Base-by-base conservation (phyloP, 2,329 filamentous ascomycete species). In the Berkeleyomyces rouxiae region DNA sequence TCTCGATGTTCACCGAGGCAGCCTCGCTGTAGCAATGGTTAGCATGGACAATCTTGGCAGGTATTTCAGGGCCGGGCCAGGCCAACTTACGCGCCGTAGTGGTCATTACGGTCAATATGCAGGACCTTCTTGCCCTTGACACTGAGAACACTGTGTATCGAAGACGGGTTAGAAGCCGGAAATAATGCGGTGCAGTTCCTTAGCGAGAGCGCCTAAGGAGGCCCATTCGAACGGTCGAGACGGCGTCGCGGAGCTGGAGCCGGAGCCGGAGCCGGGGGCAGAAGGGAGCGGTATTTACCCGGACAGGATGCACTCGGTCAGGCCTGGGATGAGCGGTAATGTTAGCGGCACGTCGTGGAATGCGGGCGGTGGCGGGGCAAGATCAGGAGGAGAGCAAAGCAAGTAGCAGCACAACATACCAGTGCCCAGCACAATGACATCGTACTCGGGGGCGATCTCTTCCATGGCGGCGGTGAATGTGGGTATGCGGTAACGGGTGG, bases 111-210 rank as follows among this genome's bases (percentile, higher is more conserved):
- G 78, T 97, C 93, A 74, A 99, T 96, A 79, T 99, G 93, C 68
- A 99, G 83, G 72, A 99, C 93, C 80, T 97, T 97, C 82, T 95
- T 92, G 75, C 92, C 92, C 81, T 97, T 96, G 71, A 97, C 92
- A 79, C 90, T 96, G 73, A 97, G 79, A 66, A 99, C 91, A 76
- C 91, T 90, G 70, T 65, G 67, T 59, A 66, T 53, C 58, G 49
- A n/a, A 31, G 40, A 57, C 37, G 61, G 1, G 42, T 37, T 58
- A 59, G 39, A 63, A 33, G 61, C 59, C 16, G 6, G 43, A 6
- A 44, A 23, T n/a, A 57, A 63, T n/a, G 37, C 53, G 33, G 31
- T 23, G 13, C 7, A 13, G 53, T 7, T 57, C n/a, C 23, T 39
- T 40, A 39, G 43, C 49, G 31, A 31, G 9, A n/a, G 23, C 23